phyloP scores from a whole-genome alignment of 1,284 basidiomycete species.

The Ustilago bromivora region DNA sequence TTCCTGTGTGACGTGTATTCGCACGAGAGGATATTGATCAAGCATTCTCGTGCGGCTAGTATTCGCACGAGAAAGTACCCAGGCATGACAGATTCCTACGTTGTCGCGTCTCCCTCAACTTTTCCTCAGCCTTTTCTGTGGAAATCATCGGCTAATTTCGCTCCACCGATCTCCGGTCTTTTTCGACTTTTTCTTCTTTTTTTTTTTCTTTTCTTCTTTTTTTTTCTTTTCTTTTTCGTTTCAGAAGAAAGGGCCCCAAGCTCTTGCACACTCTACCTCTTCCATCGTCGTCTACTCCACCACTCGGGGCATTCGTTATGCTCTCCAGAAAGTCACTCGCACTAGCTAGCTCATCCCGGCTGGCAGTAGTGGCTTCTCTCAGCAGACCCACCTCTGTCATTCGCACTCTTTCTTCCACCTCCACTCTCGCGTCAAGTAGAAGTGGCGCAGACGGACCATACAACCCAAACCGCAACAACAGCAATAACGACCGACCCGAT shows the following conservation, averaged over 20 bases:
- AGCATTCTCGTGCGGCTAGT: too few species aligned
- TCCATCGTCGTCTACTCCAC: neutral
- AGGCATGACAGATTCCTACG: too few species aligned
- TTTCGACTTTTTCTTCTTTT: too few species aligned
- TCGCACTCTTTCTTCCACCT: slow-evolving; percentile 17
- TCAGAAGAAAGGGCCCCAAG: slow-evolving; percentile 11
- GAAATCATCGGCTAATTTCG: too few species aligned
- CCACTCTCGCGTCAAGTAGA: slow-evolving; percentile 11
- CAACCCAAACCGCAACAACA: slow-evolving; percentile 2
- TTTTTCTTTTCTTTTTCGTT: neutral
- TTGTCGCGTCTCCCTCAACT: too few species aligned
- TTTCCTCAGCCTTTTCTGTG: too few species aligned
- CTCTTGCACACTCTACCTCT: neutral
- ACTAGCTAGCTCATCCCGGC: slow-evolving; percentile 20
- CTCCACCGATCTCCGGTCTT: too few species aligned
- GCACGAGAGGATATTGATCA: too few species aligned
- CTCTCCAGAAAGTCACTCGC: slow-evolving; percentile 28
- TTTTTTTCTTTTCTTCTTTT: neutral
- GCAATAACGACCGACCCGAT: slow-evolving; percentile 18
- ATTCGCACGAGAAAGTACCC: too few species aligned
- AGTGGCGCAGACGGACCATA: slow-evolving; percentile 3
- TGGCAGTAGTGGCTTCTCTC: slow-evolving; percentile 7
- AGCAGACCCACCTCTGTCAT: slow-evolving; percentile 4
- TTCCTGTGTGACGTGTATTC: too few species aligned
- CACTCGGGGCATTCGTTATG: slow-evolving; percentile 7